Conservation (phyloP, 805 yeast species). For the Starmerella asiatica region DNA sequence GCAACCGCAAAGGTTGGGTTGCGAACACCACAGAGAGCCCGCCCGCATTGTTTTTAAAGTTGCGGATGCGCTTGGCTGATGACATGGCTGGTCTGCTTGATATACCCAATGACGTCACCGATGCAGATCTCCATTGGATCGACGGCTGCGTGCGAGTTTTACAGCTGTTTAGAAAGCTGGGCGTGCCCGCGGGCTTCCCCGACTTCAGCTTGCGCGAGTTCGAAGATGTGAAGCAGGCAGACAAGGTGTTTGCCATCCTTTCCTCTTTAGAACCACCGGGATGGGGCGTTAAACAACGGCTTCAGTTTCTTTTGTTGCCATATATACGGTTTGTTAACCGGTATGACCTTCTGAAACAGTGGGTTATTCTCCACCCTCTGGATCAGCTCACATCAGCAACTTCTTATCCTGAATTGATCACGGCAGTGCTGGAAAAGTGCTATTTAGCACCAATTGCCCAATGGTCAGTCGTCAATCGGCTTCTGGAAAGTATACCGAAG, state of each 20-base stretch:
- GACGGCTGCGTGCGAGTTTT: slow-evolving; percentile 24
- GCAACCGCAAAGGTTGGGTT: slow-evolving; percentile 19
- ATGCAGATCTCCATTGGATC: slow-evolving; percentile 21
- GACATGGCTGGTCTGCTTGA: slow-evolving; percentile 14
- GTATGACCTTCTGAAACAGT: slow-evolving; percentile 14
- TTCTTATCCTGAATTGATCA: slow-evolving; percentile 7
- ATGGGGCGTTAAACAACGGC: slow-evolving; percentile 18
- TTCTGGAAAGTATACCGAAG: slow-evolving; percentile 2
- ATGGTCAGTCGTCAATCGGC: slow-evolving; percentile 8
- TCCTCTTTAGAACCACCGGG: slow-evolving; percentile 10
- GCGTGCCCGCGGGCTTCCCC: not conserved
- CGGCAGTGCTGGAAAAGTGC: slow-evolving; percentile 18
- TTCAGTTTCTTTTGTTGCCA: slow-evolving; percentile 23
- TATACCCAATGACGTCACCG: slow-evolving; percentile 14
- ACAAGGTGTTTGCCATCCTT: slow-evolving; percentile 15
- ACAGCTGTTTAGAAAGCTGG: slow-evolving; percentile 15
- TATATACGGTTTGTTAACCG: slow-evolving; percentile 19
- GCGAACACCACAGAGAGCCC: not conserved
- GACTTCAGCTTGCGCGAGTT: slow-evolving; percentile 11
- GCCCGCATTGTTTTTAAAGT: slow-evolving; percentile 20
- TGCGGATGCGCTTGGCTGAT: slow-evolving; percentile 24
- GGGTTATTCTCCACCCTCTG: slow-evolving; percentile 15
- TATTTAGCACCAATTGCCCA: slow-evolving; percentile 5
- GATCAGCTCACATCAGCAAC: slow-evolving; percentile 12
- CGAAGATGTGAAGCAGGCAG: slow-evolving; percentile 10